phyloP scores from a whole-genome alignment of 2,329 filamentous ascomycete species.

The Alternaria triticina region DNA sequence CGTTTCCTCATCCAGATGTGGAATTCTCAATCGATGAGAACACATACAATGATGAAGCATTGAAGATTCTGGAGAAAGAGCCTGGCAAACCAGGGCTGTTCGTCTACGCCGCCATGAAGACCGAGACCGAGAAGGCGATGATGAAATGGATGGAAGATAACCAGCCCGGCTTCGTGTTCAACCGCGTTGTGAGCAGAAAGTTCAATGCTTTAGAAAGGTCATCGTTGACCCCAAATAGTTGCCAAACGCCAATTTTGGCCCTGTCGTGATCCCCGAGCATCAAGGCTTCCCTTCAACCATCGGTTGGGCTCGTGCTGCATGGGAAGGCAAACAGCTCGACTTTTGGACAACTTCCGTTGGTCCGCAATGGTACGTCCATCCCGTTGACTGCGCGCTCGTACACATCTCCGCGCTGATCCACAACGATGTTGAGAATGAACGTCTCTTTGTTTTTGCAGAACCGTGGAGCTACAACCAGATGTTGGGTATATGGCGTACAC shows the following conservation, averaged over 20 bases:
- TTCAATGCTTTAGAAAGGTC: not conserved
- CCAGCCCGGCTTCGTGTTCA: constrained; percentile 54
- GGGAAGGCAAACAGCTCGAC: constrained; percentile 44
- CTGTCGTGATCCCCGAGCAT: constrained; percentile 42
- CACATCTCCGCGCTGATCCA: constrained; percentile 61
- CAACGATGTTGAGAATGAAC: constrained; percentile 54
- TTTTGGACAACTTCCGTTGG: constrained; percentile 5
- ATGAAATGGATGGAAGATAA: constrained; percentile 56
- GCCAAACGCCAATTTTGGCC: constrained; percentile 47
- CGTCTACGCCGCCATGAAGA: constrained; percentile 57
- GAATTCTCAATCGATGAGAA: constrained; percentile 42
- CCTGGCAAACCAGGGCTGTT: constrained; percentile 24
- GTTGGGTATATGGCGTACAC: constrained; percentile 46
- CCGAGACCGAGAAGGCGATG: constrained; percentile 53
- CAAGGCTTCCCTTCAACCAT: constrained; percentile 42
- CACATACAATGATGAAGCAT: constrained; percentile 48
- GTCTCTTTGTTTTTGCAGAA: constrained; percentile 61
- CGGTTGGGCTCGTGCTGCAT: constrained; percentile 31
- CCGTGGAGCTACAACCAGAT: constrained; percentile 57
- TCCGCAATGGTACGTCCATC: constrained; percentile 32
- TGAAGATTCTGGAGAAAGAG: constrained; percentile 36
- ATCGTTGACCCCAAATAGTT: constrained; percentile 22
- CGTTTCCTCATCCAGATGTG: constrained; percentile 44
- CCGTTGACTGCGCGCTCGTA: constrained; percentile 51
- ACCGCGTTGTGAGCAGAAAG: constrained; percentile 39